phyloP scores from a whole-genome alignment of 305 asterid species.

The Fraxinus albicans region DNA sequence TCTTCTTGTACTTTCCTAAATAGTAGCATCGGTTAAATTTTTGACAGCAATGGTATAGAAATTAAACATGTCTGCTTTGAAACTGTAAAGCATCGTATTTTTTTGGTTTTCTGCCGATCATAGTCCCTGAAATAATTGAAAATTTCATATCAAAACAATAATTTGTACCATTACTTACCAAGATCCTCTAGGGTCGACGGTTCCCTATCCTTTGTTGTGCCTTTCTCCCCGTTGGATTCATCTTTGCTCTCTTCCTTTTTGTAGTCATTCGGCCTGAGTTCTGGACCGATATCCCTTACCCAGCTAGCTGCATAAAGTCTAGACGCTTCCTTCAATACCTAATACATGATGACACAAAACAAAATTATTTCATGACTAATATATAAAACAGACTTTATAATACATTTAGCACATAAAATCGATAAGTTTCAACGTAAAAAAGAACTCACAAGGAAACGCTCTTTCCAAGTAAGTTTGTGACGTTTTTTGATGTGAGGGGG shows the following conservation, averaged over 20 bases:
- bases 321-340: constrained; percentile 86
- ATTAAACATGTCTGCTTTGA: background rate
- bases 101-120: background rate
- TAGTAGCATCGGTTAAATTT: background rate
- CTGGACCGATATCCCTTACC: constrained; percentile 96
- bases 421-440: background rate
- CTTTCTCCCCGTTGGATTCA: constrained; percentile 22
- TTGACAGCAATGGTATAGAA: background rate
- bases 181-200: constrained; percentile 79
- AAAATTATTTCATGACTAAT: background rate
- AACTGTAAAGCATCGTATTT: background rate
- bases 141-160: background rate
- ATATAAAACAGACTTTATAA: background rate
- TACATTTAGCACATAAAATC: background rate
- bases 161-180: constrained; percentile 35
- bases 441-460: constrained; percentile 62
- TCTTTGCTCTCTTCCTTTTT: constrained; percentile 42
- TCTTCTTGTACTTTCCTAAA: background rate
- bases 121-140: background rate
- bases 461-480: constrained; percentile 63
- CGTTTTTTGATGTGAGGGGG: constrained; percentile 76
- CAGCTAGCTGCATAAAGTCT: constrained; percentile 85
- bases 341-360: constrained; percentile 12
- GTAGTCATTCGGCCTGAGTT: constrained; percentile 76
- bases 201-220: constrained; percentile 38